phyloP scores from a whole-genome alignment of 805 yeast species.

The Metschnikowia continentalis region DNA sequence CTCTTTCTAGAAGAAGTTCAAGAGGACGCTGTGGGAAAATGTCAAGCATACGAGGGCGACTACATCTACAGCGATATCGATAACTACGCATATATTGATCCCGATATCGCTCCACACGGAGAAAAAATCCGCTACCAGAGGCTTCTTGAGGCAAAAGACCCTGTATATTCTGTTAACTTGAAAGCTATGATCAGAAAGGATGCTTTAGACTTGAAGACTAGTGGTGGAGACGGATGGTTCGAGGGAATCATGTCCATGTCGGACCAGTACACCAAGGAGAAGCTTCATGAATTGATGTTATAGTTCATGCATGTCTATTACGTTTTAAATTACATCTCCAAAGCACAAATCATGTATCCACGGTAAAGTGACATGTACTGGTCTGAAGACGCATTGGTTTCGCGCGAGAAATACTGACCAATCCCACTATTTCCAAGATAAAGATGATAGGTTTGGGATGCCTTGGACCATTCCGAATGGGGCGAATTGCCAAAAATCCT shows the following conservation, averaged over 20 bases:
- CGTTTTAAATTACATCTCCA: no score
- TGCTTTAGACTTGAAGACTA: constrained; percentile 23
- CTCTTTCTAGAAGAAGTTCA: constrained; percentile 68
- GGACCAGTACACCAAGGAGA: constrained; percentile 34
- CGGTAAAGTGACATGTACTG: neutral
- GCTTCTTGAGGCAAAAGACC: constrained; percentile 30
- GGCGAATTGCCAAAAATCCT: neutral
- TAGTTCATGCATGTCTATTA: neutral
- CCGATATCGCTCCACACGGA: constrained; percentile 40
- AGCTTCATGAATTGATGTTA: constrained; percentile 18
- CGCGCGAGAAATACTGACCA: neutral
- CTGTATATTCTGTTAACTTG: constrained; percentile 43
- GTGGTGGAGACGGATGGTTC: constrained; percentile 28
- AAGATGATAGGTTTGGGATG: constrained; percentile 1
- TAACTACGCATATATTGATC: constrained; percentile 39
- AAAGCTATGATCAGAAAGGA: constrained; percentile 38
- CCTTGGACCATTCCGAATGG: neutral
- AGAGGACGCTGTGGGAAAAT: constrained; percentile 42
- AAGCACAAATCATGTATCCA: no score
- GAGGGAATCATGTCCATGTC: constrained; percentile 31
- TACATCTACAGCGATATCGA: constrained; percentile 39
- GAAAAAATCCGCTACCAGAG: constrained; percentile 36
- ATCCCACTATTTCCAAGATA: neutral
- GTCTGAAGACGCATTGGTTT: neutral
- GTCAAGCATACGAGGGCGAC: constrained; percentile 36